phyloP scores from a whole-genome alignment of 2,329 filamentous ascomycete species.

The Trichoderma sp. region DNA sequence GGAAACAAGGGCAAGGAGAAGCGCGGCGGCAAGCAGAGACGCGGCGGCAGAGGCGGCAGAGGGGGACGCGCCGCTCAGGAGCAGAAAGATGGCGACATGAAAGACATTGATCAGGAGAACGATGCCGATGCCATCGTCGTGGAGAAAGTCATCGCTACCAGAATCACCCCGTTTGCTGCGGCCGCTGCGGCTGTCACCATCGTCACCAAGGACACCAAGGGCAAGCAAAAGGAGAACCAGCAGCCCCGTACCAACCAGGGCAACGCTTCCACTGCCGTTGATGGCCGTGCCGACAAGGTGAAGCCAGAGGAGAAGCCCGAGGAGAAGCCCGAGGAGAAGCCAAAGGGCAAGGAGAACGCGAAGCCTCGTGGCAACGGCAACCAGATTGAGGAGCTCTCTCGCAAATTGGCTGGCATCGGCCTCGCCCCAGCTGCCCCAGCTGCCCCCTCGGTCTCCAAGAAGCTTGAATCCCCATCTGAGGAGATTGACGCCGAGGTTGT shows the following conservation, averaged over 20 bases:
- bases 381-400: background rate
- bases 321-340: no score
- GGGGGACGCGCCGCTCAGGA: background rate
- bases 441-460: background rate
- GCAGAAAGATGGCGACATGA: background rate
- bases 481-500: constrained; percentile 3
- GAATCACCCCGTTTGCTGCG: background rate
- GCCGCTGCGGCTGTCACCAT: background rate
- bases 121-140: background rate
- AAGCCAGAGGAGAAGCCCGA: background rate
- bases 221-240: constrained; percentile 37
- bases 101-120: background rate
- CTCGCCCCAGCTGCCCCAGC: background rate
- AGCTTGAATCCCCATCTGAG: constrained; percentile 20
- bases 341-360: background rate
- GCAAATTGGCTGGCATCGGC: background rate
- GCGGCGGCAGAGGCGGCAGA: background rate
- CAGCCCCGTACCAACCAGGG: constrained; percentile 27
- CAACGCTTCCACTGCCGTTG: background rate
- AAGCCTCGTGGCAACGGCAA: background rate
- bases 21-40: no score
- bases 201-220: background rate
- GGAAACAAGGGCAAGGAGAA: constrained; percentile 26
- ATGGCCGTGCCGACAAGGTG: background rate
- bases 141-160: background rate